Base-by-base conservation (phyloP, 192 early-diverging fungal genomes). In the Helicostylum pulchrum region DNA sequence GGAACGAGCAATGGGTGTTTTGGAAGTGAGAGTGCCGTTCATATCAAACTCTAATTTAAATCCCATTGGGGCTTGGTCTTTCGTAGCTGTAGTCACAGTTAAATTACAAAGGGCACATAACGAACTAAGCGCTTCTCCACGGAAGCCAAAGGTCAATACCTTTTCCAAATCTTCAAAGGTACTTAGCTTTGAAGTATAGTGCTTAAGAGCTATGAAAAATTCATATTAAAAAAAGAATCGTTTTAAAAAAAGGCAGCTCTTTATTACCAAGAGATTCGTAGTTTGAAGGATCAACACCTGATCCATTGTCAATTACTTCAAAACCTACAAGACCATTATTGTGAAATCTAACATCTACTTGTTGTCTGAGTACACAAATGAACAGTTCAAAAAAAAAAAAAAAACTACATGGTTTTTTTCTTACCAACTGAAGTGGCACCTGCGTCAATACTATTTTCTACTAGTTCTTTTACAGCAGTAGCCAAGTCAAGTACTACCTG, bases 361-460 rank as follows among this genome's bases (percentile, higher is more conserved):
- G 30, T 3, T 1, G 5, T 4, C 54, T 19, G 53, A 53, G 46
- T 61, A 50, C 4, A 55, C 31, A 57, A 20, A 26, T 1, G 1
- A 62, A 20, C 10, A 65, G n/a, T 23, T 21, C n/a, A 26, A 12
- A 26, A n/a, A 30, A 20, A 4, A 19, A 15, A 42, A 20, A 51
- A 3, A 62, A 43, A 23, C 31, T 20, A 42, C 45, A n/a, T 14
- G 20, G 26, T 53, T 10, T 1, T 20, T 26, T 21, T 39, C 57
- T 42, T 77, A 83, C 84, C 80, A 59, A 99, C 83, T 5, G 74
- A 55, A 0, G 92, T 92, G 3, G 97, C 86, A 0, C 85, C 78
- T 0, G 97, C 93, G 66, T 99, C 97, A 5, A 98, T 67, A 47
- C 87, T 85, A 74, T 99, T 99, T 65, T 99, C 97, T 31, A 99